These are phyloP conservation scores for Podila horticola DNA, from an alignment of 192 early-diverging fungal genomes.

Conservation along the genomic window DNA sequence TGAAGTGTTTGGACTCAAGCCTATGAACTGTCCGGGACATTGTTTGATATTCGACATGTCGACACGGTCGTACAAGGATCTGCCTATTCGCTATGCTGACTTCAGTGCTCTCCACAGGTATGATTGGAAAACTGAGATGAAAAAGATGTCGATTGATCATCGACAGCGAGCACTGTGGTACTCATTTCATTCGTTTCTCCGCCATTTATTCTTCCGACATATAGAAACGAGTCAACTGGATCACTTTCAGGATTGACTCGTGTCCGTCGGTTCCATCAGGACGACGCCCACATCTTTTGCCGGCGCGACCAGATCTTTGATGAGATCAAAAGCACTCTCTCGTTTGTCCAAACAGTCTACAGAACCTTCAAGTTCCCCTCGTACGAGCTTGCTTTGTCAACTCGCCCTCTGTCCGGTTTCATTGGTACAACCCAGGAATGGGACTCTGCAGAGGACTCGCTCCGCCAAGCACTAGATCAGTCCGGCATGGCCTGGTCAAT, in stretches of 20 bases:
- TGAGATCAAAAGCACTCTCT: slow-evolving; percentile 84
- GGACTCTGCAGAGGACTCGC: slow-evolving; percentile 79
- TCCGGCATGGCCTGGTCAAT: slow-evolving; percentile 72
- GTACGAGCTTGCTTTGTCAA: slow-evolving; percentile 85
- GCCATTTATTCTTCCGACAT: background rate
- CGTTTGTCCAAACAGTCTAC: slow-evolving; percentile 84
- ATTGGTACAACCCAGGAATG: slow-evolving; percentile 83
- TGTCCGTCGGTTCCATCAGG: slow-evolving; percentile 95
- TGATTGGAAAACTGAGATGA: background rate
- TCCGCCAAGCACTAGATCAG: slow-evolving; percentile 74
- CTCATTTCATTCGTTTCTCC: background rate
- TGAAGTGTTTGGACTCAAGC: slow-evolving; percentile 87
- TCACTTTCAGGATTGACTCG: slow-evolving; percentile 90
- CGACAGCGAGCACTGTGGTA: too few species aligned
- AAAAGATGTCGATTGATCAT: too few species aligned
- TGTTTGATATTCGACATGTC: slow-evolving; percentile 89
- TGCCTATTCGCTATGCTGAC: slow-evolving; percentile 91
- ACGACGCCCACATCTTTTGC: slow-evolving; percentile 98
- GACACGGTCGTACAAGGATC: slow-evolving; percentile 85
- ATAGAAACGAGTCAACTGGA: slow-evolving; percentile 91
- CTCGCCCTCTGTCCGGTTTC: slow-evolving; percentile 75
- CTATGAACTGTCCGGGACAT: slow-evolving; percentile 99
- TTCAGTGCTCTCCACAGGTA: slow-evolving; percentile 94
- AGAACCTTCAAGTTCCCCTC: slow-evolving; percentile 78
- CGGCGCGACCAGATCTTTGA: slow-evolving; percentile 76